A percentile compares a stretch with the other conserved stretches of the same genome.
These are phyloP conservation scores for Scedosporium dehoogii DNA, from an alignment of 2,329 filamentous ascomycete species.

Conservation along the genomic window DNA sequence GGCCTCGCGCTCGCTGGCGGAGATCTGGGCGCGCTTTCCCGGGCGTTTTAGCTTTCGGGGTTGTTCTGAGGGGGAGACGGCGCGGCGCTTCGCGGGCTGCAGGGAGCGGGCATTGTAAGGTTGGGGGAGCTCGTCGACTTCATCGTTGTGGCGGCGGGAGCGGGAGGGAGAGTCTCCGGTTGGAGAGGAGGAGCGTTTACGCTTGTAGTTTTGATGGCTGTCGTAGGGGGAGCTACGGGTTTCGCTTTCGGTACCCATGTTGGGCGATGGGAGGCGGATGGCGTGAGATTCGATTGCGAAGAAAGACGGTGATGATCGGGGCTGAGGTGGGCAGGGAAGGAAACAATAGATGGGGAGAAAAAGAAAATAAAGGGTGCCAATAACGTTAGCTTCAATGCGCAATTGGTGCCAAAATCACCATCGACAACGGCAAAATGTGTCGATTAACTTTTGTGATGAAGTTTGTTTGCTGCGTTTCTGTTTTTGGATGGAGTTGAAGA, in stretches of 20 bases:
- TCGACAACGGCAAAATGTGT: not conserved
- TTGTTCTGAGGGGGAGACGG: constrained; percentile 41
- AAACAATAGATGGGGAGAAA: too few species aligned
- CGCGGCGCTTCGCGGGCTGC: constrained; percentile 48
- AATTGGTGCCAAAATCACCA: not conserved
- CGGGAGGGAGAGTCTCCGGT: constrained; percentile 11
- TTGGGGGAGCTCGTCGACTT: constrained; percentile 40
- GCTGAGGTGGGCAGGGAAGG: not conserved
- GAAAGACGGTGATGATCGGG: not conserved
- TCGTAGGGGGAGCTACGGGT: constrained; percentile 4
- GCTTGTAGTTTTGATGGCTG: constrained; percentile 15
- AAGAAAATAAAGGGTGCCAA: too few species aligned
- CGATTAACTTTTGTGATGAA: not conserved
- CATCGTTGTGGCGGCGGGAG: constrained; percentile 15
- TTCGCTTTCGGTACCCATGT: constrained; percentile 5
- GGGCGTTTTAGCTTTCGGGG: constrained; percentile 62
- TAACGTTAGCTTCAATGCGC: too few species aligned
- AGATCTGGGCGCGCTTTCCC: constrained; percentile 56
- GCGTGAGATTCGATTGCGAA: not conserved
- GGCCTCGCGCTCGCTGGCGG: constrained; percentile 55
- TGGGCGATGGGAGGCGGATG: not conserved
- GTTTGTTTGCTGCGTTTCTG: not conserved
- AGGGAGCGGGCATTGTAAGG: constrained; percentile 51
- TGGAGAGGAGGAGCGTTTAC: constrained; percentile 26
- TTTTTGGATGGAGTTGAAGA: not conserved